Percentiles rank a stretch among this genome's conserved stretches.
phyloP scores from a whole-genome alignment of 305 asterid species.

The Vinca major region DNA sequence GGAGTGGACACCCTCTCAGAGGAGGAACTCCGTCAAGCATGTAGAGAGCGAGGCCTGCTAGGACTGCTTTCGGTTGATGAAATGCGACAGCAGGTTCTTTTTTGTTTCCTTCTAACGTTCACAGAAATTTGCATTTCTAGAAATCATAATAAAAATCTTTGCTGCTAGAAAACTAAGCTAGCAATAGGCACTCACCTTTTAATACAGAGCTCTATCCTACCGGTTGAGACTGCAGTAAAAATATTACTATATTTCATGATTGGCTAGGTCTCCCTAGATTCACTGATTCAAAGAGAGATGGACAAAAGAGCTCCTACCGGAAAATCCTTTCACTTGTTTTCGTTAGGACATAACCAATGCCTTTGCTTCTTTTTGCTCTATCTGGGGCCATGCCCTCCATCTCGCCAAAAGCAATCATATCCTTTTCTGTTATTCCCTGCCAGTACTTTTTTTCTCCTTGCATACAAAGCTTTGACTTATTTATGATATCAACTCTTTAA shows the following conservation, averaged over 20 bases:
- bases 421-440: background rate
- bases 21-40: slow-evolving; percentile 94
- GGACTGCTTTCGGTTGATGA: slow-evolving; percentile 88
- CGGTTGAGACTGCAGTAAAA: background rate
- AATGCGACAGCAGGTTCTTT: slow-evolving; percentile 76
- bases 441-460: background rate
- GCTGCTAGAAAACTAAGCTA: no score
- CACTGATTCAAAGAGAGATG: background rate
- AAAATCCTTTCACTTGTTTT: background rate
- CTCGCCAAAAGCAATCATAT: background rate
- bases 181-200: background rate
- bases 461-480: background rate
- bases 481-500: background rate
- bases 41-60: slow-evolving; percentile 91
- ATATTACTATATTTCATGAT: background rate
- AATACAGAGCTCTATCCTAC: background rate
- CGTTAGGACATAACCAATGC: no score
- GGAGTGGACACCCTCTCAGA: slow-evolving; percentile 86
- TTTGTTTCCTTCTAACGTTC: background rate
- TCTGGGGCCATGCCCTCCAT: background rate
- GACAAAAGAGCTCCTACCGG: background rate
- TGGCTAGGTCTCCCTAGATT: background rate
- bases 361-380: background rate
- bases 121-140: background rate
- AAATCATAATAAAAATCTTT: background rate